Base-by-base conservation (phyloP, 2,329 filamentous ascomycete species). In the Hyphodiscus sp. region DNA sequence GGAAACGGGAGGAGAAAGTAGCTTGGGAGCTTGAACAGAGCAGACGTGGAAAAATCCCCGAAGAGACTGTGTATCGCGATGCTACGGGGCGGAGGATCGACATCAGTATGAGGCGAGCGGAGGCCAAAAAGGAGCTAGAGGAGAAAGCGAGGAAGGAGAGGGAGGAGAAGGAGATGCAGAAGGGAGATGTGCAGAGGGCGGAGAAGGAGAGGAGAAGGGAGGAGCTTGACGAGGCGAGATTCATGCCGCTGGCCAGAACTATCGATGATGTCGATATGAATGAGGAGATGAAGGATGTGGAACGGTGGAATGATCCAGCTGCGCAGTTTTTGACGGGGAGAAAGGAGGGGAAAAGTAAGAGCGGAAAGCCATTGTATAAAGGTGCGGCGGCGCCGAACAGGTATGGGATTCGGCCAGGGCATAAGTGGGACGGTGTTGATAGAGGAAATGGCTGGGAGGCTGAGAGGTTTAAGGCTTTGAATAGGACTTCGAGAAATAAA, bases 351-450 rank as follows among this genome's bases (percentile, higher is more conserved):
- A 63, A 51, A 30, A 64, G 60, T 50, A 53, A 23, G 16, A 58
- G 49, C 16, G 62, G 63, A 42, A 68, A 63, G 47, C 59, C 60
- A 3, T 68, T 87, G 4, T 99, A 97, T 68, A 74, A 83, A 56
- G 94, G 92, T 0, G 79, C 85, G 0, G 88, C 87, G 52, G 80
- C 88, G 65, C 94, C 94, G 45, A 99, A 99, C 76, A 80, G 94
- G 19, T 97, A 97, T 73, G 89, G 89, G 1, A 97, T 99, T 57
- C 79, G 86, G 56, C 94, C 94, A 0, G 95, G 94, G 0, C 90
- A 95, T 73, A 78, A 89, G 60, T 99, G 94, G 94, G 94, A 99
- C 75, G 94, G 95, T 6, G 94, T 99, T 18, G 94, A 99, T 75
- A 79, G 94, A 60, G 79, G 89, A 19, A 99, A 90, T 72, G 92